Evolutionary conservation across 1,284 basidiomycete genomes (phyloP), one percentile per base, ranked within the genome.

Genomic region (Anthracocystis panici-leucophaei): DNA sequence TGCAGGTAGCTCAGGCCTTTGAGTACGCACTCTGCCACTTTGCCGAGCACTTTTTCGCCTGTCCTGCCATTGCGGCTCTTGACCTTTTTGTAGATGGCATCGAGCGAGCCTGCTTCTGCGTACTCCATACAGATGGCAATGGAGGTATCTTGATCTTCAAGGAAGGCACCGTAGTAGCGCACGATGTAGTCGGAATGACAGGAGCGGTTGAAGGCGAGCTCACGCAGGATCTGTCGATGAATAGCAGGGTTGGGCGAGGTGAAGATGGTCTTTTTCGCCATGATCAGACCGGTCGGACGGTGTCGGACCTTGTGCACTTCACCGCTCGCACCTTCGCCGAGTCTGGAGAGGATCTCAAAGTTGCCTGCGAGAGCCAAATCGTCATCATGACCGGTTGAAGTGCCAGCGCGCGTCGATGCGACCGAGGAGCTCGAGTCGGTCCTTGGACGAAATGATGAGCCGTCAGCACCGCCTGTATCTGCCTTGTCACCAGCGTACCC

Each of bases 91-190:
- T 94, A 90, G 60, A 98, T 90, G 6, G 91, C 89, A 85, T 99
- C 97, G 77, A 99, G 88, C 83, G 87, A 87, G 0, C 88, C 89
- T 5, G 94, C 97, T 83, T 97, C 95, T 86, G 94, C 89, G 79
- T 88, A 92, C 86, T 99, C 97, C 93, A 98, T 97, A 77, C 97
- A 88, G 75, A 99, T 94, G 82, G 94, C 95, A 82, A 99, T 92
- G 86, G 95, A 93, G 74, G 92, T 92, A 54, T 93, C 92, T 45
- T 92, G 93, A 33, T 94, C 93, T 35, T 94, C 92, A 86, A 98
- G 92, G 87, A 96, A 99, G 18, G 95, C 95, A 52, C 96, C 97
- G 82, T 93, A 92, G 87, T 96, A 98, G 61, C 90, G 89, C 59
- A 96, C 92, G 86, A 99, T 97, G 85, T 94, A 95, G 73, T 90